A percentile compares a stretch with the other conserved stretches of the same genome.
phyloP scores from a whole-genome alignment of 2,329 filamentous ascomycete genomes.

The Fusarium irregulare region DNA sequence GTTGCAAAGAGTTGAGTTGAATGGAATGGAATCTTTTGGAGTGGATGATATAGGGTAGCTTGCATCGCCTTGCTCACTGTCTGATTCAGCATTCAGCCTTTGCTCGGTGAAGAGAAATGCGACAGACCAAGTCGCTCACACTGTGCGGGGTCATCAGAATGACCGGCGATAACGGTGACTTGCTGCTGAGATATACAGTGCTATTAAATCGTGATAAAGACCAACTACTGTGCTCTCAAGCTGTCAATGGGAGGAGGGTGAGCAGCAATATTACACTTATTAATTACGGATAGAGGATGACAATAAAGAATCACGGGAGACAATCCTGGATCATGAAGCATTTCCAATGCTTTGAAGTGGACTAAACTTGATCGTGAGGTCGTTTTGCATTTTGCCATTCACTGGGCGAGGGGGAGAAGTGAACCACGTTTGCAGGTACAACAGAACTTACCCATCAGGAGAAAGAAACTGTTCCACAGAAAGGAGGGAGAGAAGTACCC shows the following conservation, averaged over 20 bases:
- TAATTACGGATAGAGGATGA: neutral
- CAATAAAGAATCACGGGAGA: neutral
- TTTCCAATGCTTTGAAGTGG: neutral
- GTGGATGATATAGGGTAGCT: neutral
- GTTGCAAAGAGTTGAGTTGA: neutral
- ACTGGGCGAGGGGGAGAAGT: neutral
- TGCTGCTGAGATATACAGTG: neutral
- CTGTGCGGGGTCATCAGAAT: neutral
- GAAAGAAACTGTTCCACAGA: neutral
- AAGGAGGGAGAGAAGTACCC: neutral
- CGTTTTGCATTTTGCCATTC: neutral
- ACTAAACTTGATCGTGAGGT: neutral
- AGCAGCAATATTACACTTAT: neutral
- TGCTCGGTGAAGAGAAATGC: neutral
- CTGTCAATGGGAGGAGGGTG: neutral
- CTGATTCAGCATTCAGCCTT: neutral
- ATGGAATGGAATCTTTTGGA: neutral
- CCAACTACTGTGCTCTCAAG: neutral
- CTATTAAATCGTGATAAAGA: neutral
- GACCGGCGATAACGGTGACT: fast-evolving
- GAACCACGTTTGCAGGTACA: neutral
- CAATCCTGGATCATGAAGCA: neutral
- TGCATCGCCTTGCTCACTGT: neutral
- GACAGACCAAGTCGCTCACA: neutral
- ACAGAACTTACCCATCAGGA: neutral